phyloP scores from a whole-genome alignment of 768 basidiomycete species.

The Xerocomellus chrysenteron region DNA sequence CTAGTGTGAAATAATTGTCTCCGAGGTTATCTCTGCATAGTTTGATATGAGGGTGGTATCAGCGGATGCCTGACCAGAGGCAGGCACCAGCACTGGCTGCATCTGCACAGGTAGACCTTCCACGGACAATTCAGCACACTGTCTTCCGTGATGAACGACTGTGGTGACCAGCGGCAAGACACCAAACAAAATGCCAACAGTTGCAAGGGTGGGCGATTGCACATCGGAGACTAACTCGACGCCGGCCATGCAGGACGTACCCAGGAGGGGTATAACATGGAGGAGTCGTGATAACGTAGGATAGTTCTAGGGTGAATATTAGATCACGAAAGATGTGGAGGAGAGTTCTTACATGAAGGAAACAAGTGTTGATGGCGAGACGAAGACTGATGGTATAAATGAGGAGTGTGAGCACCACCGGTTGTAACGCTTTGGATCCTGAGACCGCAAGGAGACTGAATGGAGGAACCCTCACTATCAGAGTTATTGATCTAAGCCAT shows the following conservation, averaged over 20 bases:
- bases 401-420: constrained; percentile 15
- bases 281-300: constrained; percentile 9
- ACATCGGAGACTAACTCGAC: constrained; percentile 6
- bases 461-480: too few species aligned
- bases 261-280: constrained; percentile 19
- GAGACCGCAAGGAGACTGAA: background rate
- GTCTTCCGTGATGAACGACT: background rate
- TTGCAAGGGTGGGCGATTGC: constrained; percentile 11
- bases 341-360: constrained; percentile 5
- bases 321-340: background rate
- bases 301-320: background rate
- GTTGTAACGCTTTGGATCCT: constrained; percentile 3
- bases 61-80: background rate
- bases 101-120: background rate
- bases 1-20: too few species aligned
- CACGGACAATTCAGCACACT: background rate
- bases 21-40: too few species aligned
- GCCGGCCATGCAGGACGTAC: constrained; percentile 7
- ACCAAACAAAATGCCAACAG: constrained; percentile 7
- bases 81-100: background rate
- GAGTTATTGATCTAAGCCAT: background rate
- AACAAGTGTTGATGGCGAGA: constrained; percentile 6
- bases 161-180: constrained; percentile 9
- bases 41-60: background rate
- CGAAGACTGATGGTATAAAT: constrained; percentile 26